Base-by-base conservation (phyloP, 768 basidiomycete genomes). In the Cystofilobasidium ferigula region DNA sequence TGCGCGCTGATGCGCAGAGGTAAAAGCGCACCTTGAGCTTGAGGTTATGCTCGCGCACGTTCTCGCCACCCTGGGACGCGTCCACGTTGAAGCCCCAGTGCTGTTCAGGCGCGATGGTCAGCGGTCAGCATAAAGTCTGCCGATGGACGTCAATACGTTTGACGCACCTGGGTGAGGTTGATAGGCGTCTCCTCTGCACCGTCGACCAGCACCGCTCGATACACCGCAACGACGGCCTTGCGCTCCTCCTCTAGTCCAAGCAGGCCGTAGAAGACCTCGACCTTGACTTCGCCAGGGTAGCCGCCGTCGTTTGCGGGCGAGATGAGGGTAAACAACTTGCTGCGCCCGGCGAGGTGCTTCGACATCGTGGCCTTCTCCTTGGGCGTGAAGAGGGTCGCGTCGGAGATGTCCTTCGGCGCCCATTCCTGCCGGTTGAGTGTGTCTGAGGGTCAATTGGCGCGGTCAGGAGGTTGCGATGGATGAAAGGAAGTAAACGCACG, bases 21-120 rank as follows among this genome's bases (percentile, higher is more conserved):
- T 3, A 45, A 3, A 45, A 7, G 35, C 63, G 1, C 1, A 57
- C 63, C 36, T 60, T 60, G 28, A 67, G 60, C 22, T 36, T 61
- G n/a, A 67, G 18, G 22, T 56, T 35, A 35, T 67, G 65, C 6
- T 56, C 54, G 16, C 48, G 48, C n/a, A 62, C 56, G 18, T 36
- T 40, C 6, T 32, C 28, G 6, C 38, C 57, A 22, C 36, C 42
- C 34, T 42, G 28, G 2, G 67, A 68, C n/a, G 62, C 67, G 6
- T 63, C 62, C 28, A 68, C 57, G 47, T 68, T 68, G 47, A 68
- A 68, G 20, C 61, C 67, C 60, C 58, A 62, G 47, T 62, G 61
- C 64, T 67, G 40, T 13, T 13, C 2, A 7, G 18, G 32, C 8
- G 9, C 32, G 8, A 34, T 10, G 4, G 10, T 10, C 57, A 57